Evolutionary conservation across 345 rosid genomes (phyloP), one percentile per base, ranked within the genome.

Genomic region (Eucalyptus albens): DNA sequence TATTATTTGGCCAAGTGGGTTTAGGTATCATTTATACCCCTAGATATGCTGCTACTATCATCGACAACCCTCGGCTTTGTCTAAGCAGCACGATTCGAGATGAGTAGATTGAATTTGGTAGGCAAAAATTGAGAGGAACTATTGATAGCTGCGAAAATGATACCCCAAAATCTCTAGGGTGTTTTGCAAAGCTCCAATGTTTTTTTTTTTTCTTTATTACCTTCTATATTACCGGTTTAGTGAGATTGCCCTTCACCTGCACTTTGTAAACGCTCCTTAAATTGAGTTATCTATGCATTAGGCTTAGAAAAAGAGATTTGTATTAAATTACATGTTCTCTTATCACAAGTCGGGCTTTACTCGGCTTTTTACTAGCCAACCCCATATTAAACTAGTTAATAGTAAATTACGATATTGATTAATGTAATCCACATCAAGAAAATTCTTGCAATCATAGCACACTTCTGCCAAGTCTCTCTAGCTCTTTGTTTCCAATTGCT

Each of bases 311-410:
- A 53, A 53, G 0, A 19, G 0, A 53, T 0, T 53, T 53, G 10
- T 53, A 1, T 53, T 53, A 53, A 53, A 53, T 53, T 53, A 19
- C 1, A 19, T 19, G 26, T 53, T 1, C 0, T 2, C 1, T 53
- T 1, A 53, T 53, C 1, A 53, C 2, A 53, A 8, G 5, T 19
- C 2, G 1, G 5, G 5, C 2, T 53, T 53, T 53, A 53, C 4
- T 53, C 0, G 1, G 11, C 11, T 0, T 0, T 0, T 53, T 0
- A 53, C 5, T 53, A 19, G 1, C 5, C 0, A 53, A 53, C 2
- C 11, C 0, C 5, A 53, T 21, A 21, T 53, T 53, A 53, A 53
- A 53, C 1, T 21, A 21, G 11, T 53, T 53, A 53, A 53, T 0
- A 21, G 0, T 21, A 53, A 53, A 19, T 53, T 21, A 53, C 0